Evolutionary conservation across 1,284 basidiomycete genomes (phyloP).

Genomic region (Irpex sp.): DNA sequence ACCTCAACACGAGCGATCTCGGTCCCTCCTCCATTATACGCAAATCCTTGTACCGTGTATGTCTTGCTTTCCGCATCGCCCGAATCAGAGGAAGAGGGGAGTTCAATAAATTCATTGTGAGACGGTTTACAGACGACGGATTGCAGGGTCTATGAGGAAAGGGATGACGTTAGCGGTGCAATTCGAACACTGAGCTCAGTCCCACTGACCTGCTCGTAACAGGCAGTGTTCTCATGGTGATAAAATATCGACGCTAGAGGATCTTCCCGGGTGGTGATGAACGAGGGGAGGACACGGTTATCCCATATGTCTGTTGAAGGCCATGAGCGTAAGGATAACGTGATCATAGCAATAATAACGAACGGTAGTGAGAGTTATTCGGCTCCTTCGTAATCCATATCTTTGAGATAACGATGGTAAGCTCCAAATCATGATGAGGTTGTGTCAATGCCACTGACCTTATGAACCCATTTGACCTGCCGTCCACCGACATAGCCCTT

Average conservation of each 20-base stretch:
- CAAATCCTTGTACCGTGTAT: slow-evolving; percentile 20
- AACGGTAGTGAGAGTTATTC: slow-evolving; percentile 21
- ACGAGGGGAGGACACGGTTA: slow-evolving; percentile 20
- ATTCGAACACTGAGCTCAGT: too few species aligned
- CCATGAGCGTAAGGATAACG: background rate
- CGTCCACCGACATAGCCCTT: slow-evolving; percentile 24
- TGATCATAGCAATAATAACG: background rate
- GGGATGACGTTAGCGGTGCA: background rate
- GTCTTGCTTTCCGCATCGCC: background rate
- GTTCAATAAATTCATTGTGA: slow-evolving; percentile 19
- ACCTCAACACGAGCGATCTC: slow-evolving; percentile 21
- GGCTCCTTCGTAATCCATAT: slow-evolving; percentile 19
- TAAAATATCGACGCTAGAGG: slow-evolving; percentile 18
- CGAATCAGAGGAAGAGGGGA: slow-evolving; percentile 3
- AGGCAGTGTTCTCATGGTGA: slow-evolving; percentile 19
- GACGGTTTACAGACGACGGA: slow-evolving; percentile 21
- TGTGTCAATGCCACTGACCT: slow-evolving; percentile 8
- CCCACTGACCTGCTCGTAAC: slow-evolving; percentile 16
- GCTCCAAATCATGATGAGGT: too few species aligned
- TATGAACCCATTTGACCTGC: slow-evolving; percentile 24
- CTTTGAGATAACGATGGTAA: background rate
- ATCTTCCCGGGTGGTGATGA: slow-evolving; percentile 19
- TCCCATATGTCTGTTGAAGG: slow-evolving; percentile 19
- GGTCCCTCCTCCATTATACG: slow-evolving; percentile 20
- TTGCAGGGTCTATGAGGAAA: slow-evolving; percentile 13